Base-by-base conservation (phyloP, 1,284 basidiomycete genomes). In the Ceratobasidium sp. region DNA sequence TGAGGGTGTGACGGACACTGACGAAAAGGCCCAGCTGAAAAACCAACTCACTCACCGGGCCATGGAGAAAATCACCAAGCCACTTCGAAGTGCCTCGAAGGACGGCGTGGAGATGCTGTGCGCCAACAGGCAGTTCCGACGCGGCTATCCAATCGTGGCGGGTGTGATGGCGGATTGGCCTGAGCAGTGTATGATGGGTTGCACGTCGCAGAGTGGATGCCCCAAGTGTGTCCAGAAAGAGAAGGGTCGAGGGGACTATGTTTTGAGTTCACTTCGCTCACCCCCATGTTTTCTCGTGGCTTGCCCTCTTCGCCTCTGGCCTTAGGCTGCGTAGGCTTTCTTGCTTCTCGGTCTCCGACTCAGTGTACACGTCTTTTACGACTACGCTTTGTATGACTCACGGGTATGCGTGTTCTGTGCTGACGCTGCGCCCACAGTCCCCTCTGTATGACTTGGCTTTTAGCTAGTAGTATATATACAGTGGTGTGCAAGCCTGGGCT, bases 111-210 rank as follows among this genome's bases (percentile, higher is more conserved):
- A 63, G 18, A 74, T 76, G 59, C 38, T 42, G 1, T 76, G 75
- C 62, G 73, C 73, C 3, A 75, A 76, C 49, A 66, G 72, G 11
- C 8, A 44, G 11, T 53, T 72, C 1, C 60, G 44, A 4, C 44
- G 60, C 28, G 38, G 40, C 16, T 62, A 46, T 28, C 60, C 60
- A 18, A 72, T 77, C 23, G 72, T 78, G 3, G 75, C 75, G 12
- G 73, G 71, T 0, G 77, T 75, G 36, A 49, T 77, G 23, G 77
- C 75, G 9, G 77, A 78, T 51, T 75, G 74, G 56, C 76, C 75
- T 12, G 77, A 78, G 36, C 74, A 76, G 42, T 74, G 73, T 25
- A 56, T 77, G 14, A 54, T 77, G 18, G 61, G 66, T 14, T 75
- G 76, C 64, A 48, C 44, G 16, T n/a, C 9, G 16, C 21, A 71